Evolutionary conservation across 495 filamentous ascomycete genomes (phyloP).

Genomic region (Neurospora intermedia): DNA sequence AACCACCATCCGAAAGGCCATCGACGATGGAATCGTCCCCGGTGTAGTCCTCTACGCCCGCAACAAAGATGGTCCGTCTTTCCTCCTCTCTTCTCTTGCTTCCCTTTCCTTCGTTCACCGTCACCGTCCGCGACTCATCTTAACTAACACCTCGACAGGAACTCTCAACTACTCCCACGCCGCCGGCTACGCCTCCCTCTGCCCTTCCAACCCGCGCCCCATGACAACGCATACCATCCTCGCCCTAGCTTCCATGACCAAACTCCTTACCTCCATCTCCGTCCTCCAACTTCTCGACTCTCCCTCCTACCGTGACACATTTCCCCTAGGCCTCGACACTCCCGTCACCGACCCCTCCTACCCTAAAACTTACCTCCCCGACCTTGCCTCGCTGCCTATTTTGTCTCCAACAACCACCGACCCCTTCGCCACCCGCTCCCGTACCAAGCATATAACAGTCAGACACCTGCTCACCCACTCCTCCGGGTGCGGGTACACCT

Average conservation of each 20-base stretch:
- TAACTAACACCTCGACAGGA: conserved; percentile 4
- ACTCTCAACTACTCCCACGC: conserved; percentile 17
- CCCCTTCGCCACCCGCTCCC: not conserved
- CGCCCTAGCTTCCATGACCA: conserved; percentile 24
- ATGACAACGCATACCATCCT: conserved; percentile 17
- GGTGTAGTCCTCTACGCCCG: conserved; percentile 18
- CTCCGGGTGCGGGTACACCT: conserved; percentile 21
- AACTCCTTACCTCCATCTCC: conserved; percentile 24
- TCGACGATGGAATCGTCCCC: conserved; percentile 11
- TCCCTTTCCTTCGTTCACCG: not conserved
- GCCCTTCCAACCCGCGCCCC: not conserved
- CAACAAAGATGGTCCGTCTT: conserved; percentile 16
- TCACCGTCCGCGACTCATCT: not conserved
- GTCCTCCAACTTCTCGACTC: conserved; percentile 28
- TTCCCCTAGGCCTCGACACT: conserved; percentile 11
- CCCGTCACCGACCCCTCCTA: conserved; percentile 22
- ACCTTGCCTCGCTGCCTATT: conserved; percentile 15
- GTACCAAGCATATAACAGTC: conserved; percentile 21
- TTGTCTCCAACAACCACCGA: not conserved
- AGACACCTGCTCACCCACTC: conserved; percentile 28
- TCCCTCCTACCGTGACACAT: conserved; percentile 21
- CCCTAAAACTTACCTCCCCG: conserved; percentile 14
- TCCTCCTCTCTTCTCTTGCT: not conserved
- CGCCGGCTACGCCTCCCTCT: conserved; percentile 9
- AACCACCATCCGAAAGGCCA: conserved; percentile 8